Evolutionary conservation across 306 rosid species (phyloP), one percentile per base, ranked within the genome.

Genomic region (Quercus aquifolioides): DNA sequence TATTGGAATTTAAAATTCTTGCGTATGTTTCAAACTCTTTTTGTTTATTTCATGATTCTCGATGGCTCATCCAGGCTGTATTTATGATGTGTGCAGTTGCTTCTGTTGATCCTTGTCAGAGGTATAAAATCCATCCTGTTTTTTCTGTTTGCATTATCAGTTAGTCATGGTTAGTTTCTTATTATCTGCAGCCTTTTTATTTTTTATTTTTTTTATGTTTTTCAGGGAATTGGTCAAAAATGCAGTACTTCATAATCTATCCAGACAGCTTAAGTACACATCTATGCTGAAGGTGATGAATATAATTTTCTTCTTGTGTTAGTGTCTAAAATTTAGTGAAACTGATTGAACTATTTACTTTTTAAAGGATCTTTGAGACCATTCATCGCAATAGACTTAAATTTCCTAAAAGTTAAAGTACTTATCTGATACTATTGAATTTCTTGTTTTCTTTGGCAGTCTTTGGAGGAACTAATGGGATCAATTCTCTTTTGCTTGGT

Each of bases 401-500:
- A 26, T 75, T 68, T n/a, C 71, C n/a, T 31, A n/a, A 69, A 74
- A 43, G 38, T 75, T 65, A 15, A 25, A 21, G 21, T 67, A 25
- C 68, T 35, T 35, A 1, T 72, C 43, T 60, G 28, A 20, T 51
- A 43, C 60, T 14, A 30, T 58, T 72, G 54, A 69, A 17, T 79
- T 20, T 80, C 74, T 31, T 79, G 71, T 55, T 28, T 74, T 81
- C 73, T 75, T 78, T 76, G 90, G 90, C 90, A 94, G 98, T 94
- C 92, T 85, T 41, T 92, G 89, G 97, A 92, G 85, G 90, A 94
- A 82, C 89, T 88, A 56, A 80, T 94, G 74, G 98, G 97, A 76
- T 73, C 97, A 56, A 80, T 94, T 86, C 87, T 94, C 64, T 94
- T 92, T 84, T 87, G 88, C 79, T 94, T 97, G 97, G 93, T 94